Evolutionary conservation across 2,329 filamentous ascomycete genomes (phyloP).

Genomic region (Diaporthe destruens): DNA sequence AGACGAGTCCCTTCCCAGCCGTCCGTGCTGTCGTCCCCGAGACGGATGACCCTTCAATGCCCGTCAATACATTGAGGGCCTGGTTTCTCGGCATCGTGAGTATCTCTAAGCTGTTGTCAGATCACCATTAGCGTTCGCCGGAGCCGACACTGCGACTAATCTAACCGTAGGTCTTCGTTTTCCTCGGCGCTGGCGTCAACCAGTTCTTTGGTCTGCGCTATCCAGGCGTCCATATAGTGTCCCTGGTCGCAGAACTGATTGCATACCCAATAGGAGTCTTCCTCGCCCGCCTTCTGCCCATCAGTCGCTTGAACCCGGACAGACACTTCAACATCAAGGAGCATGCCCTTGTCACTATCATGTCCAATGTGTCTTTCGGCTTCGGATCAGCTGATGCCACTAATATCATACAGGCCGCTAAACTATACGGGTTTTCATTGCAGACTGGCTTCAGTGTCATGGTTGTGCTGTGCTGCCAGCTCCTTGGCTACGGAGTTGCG

Average conservation of each 20-base stretch:
- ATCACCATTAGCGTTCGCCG: not conserved
- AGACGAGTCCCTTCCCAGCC: conserved; percentile 49
- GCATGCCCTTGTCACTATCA: conserved; percentile 59
- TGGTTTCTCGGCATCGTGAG: conserved; percentile 58
- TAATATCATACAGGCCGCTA: conserved; percentile 59
- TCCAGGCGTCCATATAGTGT: conserved; percentile 59
- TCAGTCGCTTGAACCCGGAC: conserved; percentile 56
- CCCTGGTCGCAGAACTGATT: conserved; percentile 59
- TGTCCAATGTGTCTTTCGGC: conserved; percentile 63
- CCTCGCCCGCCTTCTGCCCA: conserved; percentile 55
- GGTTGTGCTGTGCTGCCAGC: conserved; percentile 54
- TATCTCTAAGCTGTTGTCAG: not conserved
- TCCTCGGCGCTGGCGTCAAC: conserved; percentile 60
- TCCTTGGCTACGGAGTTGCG: conserved; percentile 56
- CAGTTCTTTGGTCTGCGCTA: conserved; percentile 62
- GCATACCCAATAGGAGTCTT: conserved; percentile 57
- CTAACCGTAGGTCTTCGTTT: conserved; percentile 53
- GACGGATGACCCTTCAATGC: conserved; percentile 50
- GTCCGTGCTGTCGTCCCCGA: conserved; percentile 51
- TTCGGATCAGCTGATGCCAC: conserved; percentile 59
- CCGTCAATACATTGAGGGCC: conserved; percentile 59
- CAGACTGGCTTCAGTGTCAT: conserved; percentile 54
- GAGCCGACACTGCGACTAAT: not conserved
- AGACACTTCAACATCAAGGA: conserved; percentile 61
- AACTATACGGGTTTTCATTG: conserved; percentile 57